phyloP scores from a whole-genome alignment of 768 basidiomycete species.

The Boletus sp. region DNA sequence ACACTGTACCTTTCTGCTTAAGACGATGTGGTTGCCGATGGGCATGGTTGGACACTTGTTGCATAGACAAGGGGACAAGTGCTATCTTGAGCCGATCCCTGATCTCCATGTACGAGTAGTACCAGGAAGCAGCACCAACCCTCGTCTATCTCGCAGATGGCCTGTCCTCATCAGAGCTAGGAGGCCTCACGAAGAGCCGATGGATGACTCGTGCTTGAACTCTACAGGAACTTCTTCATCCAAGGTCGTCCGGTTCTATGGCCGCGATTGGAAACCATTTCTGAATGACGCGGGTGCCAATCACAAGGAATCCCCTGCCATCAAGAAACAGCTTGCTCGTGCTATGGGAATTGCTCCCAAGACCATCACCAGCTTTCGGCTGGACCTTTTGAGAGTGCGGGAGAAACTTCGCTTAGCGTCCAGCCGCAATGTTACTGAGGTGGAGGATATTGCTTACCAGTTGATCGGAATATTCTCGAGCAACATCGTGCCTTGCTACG shows the following conservation, averaged over 20 bases:
- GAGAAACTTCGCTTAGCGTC: no score
- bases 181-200: neutral
- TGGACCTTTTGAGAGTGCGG: no score
- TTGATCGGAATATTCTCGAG: neutral
- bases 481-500: neutral
- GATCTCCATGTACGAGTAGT: slow-evolving; percentile 5
- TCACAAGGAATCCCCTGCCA: no score
- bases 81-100: neutral
- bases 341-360: no score
- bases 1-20: no score
- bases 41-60: neutral
- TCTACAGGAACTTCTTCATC: neutral
- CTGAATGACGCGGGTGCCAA: no score
- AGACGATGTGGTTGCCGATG: neutral
- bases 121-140: neutral
- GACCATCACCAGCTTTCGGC: no score
- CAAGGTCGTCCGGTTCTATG: neutral
- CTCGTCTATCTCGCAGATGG: neutral
- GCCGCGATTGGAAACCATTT: no score
- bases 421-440: no score
- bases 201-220: neutral
- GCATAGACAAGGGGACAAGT: neutral
- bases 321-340: no score
- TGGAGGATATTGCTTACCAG: no score
- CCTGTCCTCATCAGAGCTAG: neutral